These are phyloP conservation scores for Didymella exigua DNA, from an alignment of 2,329 filamentous ascomycete species.

Conservation along the genomic window DNA sequence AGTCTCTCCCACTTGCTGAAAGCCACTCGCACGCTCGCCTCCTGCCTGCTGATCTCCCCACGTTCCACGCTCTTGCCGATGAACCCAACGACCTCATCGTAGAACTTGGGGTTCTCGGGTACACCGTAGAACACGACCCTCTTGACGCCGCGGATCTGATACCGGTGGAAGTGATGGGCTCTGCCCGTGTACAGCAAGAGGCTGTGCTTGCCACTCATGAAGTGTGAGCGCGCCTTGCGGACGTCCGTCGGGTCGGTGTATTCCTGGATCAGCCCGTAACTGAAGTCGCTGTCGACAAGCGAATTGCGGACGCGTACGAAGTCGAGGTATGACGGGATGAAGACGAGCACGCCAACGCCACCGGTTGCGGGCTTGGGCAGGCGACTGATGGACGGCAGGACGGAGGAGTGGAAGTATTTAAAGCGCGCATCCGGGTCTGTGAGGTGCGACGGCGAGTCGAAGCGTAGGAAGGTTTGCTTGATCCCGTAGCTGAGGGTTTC, in stretches of 20 bases:
- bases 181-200: constrained; percentile 91
- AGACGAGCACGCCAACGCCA: constrained; percentile 74
- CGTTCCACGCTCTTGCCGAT: constrained; percentile 61
- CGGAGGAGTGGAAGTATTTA: constrained; percentile 82
- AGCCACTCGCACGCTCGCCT: constrained; percentile 59
- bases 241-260: constrained; percentile 81
- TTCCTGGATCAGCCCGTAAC: constrained; percentile 86
- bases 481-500: constrained; percentile 69
- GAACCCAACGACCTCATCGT: constrained; percentile 75
- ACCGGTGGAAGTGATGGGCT: constrained; percentile 95
- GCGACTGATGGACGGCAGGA: constrained; percentile 76
- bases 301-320: constrained; percentile 93
- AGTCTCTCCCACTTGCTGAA: constrained; percentile 91
- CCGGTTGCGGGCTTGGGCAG: constrained; percentile 64
- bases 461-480: constrained; percentile 88
- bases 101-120: constrained; percentile 86
- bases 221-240: constrained; percentile 83
- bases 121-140: constrained; percentile 87
- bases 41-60: constrained; percentile 61
- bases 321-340: constrained; percentile 92
- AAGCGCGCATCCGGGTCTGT: constrained; percentile 87
- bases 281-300: constrained; percentile 74
- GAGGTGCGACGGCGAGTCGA: constrained; percentile 71
- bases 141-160: constrained; percentile 79
- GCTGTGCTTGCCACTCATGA: constrained; percentile 79